Evolutionary conservation across 1,284 basidiomycete species (phyloP).

Genomic region (Pseudozyma thailandica): DNA sequence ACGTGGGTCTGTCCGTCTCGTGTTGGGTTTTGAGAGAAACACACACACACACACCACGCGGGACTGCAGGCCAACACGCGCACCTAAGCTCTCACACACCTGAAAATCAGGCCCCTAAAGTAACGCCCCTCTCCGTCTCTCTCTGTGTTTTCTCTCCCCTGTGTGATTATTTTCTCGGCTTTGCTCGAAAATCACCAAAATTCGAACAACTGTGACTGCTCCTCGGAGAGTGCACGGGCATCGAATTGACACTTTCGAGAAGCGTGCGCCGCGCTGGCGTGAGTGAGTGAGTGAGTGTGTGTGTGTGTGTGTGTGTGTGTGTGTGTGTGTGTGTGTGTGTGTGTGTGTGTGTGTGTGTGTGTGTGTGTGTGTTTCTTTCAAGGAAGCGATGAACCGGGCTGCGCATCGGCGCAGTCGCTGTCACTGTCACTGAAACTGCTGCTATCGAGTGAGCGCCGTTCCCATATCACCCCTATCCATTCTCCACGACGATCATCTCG

Average conservation of each 20-base stretch:
- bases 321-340: constrained; percentile 9
- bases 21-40: background rate
- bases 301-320: constrained; percentile 10
- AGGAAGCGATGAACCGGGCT: background rate
- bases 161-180: too few species aligned
- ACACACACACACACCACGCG: background rate
- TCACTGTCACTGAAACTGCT: background rate
- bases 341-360: constrained; percentile 9
- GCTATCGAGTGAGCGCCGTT: background rate
- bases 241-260: background rate
- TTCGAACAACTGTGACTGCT: background rate
- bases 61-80: too few species aligned
- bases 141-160: too few species aligned
- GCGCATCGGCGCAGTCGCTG: constrained; percentile 3
- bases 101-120: too few species aligned
- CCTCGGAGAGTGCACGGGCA: constrained; percentile 1
- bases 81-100: too few species aligned
- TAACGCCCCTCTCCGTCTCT: background rate
- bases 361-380: constrained; percentile 7
- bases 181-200: constrained; percentile 1
- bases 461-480: constrained; percentile 22
- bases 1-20: background rate
- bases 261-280: constrained; percentile 2
- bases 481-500: constrained; percentile 27
- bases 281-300: background rate